Percentiles rank a stretch among this genome's conserved stretches.
phyloP scores from a whole-genome alignment of 2,329 filamentous ascomycete genomes.

The Aspergillus sp. region DNA sequence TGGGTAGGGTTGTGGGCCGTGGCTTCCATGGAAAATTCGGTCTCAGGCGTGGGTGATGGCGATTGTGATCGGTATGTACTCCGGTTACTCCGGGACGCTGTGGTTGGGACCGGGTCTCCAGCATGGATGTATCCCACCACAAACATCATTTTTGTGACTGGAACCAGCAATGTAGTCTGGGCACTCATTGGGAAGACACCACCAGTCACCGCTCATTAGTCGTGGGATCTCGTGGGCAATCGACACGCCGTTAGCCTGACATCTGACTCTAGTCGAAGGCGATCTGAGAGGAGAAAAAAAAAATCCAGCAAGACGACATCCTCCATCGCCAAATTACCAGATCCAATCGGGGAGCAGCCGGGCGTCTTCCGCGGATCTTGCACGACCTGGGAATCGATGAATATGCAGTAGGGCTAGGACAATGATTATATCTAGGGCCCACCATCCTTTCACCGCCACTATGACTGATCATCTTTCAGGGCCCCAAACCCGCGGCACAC shows the following conservation, averaged over 20 bases:
- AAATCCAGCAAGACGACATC: background rate
- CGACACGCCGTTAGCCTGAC: no score
- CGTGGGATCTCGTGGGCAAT: no score
- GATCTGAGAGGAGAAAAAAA: no score
- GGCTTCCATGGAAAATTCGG: background rate
- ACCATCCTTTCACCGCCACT: background rate
- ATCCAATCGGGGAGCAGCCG: background rate
- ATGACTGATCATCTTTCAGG: background rate
- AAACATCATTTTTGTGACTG: background rate
- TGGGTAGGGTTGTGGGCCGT: background rate
- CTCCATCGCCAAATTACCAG: background rate
- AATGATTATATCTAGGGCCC: background rate
- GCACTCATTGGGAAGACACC: no score
- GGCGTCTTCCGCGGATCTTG: background rate
- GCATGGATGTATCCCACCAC: no score
- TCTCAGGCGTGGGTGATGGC: no score
- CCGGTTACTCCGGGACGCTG: no score
- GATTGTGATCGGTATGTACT: no score
- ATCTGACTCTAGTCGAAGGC: no score
- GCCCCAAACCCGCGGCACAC: background rate
- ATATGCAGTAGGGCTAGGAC: background rate
- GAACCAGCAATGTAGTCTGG: no score
- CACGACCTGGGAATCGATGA: background rate
- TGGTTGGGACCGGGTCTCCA: no score
- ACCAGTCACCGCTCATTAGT: background rate